A percentile compares a stretch with the other conserved stretches of the same genome.
Conservation (phyloP, 2,329 filamentous ascomycete species). For the Polychaeton citri region DNA sequence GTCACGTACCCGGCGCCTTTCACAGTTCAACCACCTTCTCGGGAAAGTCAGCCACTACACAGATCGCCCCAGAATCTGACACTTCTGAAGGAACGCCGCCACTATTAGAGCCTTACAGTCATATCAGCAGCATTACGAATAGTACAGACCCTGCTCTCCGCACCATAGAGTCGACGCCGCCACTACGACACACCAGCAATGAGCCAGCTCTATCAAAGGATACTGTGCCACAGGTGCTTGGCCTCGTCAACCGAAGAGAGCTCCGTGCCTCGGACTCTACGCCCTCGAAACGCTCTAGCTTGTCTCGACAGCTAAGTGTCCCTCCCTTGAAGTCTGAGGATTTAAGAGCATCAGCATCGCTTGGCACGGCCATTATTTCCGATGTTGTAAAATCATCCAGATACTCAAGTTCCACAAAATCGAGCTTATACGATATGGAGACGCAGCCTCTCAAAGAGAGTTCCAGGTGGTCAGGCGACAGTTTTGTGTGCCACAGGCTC, state of each 20-base stretch:
- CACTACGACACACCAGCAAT: neutral
- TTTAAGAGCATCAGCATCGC: too few relatives aligned
- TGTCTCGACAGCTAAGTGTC: neutral
- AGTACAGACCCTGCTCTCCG: neutral
- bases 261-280: neutral
- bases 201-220: neutral
- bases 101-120: too few relatives aligned
- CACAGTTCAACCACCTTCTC: too few relatives aligned
- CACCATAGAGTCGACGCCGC: neutral
- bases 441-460: neutral
- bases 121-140: too few relatives aligned
- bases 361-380: neutral
- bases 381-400: too few relatives aligned
- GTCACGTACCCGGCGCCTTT: neutral
- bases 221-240: neutral
- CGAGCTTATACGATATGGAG: neutral
- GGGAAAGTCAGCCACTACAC: too few relatives aligned
- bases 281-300: neutral
- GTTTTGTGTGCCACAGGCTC: neutral
- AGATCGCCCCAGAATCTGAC: too few relatives aligned
- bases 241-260: neutral
- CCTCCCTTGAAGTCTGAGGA: neutral
- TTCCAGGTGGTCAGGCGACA: neutral
- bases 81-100: too few relatives aligned
- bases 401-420: neutral